Base-by-base conservation (phyloP, 768 basidiomycete genomes). In the Hypholoma sublateritium region DNA sequence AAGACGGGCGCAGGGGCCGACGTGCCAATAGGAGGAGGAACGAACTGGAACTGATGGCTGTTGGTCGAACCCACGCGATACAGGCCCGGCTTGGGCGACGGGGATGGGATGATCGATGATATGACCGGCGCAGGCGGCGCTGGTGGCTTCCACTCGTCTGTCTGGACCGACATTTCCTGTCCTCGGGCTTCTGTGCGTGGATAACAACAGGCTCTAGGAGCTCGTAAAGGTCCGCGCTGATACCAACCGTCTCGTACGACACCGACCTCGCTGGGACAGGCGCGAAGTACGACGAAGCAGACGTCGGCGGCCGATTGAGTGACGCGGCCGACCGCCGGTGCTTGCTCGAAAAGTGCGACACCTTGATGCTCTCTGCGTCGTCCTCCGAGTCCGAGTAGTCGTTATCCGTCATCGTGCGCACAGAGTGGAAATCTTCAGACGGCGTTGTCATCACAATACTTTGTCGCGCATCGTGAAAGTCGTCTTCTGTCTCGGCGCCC, bases 381-480 rank as follows among this genome's bases (percentile, higher is more conserved):
- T 82, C 83, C 7, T 76, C 77, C 8, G 66, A 69, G 25, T 78
- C 80, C 41, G 80, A 85, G 64, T 80, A 84, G 53, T 83, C 89
- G 57, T 83, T 85, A 60, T 91, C 89, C 39, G 87, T 84, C 72
- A 83, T 72, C 1, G 88, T 89, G 76, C 83, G 70, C 68, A 88
- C 75, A 5, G 88, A 91, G 67, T 92, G 85, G 81, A 91, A 91
- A 63, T 90, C 88, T 32, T 89, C 85, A 5, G 83, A 85, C 3
- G 79, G 76, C 4, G 91, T 89, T n/a, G 85, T 85, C 69, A 83
- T 78, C 62, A 82, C 85, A 59, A 80, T 74, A 59, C 78, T 92
- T 67, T 87, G 85, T 45, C 86, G 75, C 2, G 93, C 95, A 67
- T 95, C 93, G 1, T 87, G 78, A 64, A 89, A 93, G 57, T 91